Conservation (phyloP, 192 early-diverging fungal species). For the Coemansia sp. region DNA sequence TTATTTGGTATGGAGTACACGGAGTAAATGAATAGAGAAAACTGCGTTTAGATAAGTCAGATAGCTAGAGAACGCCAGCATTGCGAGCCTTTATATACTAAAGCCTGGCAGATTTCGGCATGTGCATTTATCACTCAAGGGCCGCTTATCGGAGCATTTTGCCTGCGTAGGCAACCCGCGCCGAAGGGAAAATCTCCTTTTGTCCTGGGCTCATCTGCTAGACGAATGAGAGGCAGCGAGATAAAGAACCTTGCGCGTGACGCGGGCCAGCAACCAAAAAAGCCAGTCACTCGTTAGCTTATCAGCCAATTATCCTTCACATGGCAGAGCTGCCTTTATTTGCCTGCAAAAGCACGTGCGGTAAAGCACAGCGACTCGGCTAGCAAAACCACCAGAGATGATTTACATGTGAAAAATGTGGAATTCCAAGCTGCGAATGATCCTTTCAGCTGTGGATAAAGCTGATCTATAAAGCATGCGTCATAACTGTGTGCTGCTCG, state of each 20-base stretch:
- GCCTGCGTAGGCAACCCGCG: too few relatives aligned
- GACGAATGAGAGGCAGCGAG: background rate
- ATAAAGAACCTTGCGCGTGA: conserved; percentile 5
- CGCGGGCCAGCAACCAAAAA: conserved; percentile 4
- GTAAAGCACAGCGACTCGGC: background rate
- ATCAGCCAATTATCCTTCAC: conserved; percentile 3
- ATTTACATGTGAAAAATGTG: conserved; percentile 7
- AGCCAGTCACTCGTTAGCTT: background rate
- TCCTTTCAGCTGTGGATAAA: too few relatives aligned
- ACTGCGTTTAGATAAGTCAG: background rate
- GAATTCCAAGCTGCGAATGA: too few relatives aligned
- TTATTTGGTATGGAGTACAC: background rate
- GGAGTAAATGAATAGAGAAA: conserved; percentile 4
- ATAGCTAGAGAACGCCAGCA: background rate
- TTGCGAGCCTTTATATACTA: too few relatives aligned
- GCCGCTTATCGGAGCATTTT: conserved; percentile 37
- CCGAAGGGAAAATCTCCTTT: conserved; percentile 13
- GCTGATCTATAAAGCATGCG: background rate
- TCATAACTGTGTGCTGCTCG: background rate
- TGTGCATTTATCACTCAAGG: background rate
- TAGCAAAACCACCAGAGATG: background rate
- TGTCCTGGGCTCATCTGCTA: background rate
- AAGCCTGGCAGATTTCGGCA: background rate
- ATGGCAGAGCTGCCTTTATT: background rate
- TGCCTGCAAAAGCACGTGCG: conserved; percentile 7